These are phyloP conservation scores for Penicillium digitatum DNA, from an alignment of 2,329 filamentous ascomycete species.

Conservation along the genomic window DNA sequence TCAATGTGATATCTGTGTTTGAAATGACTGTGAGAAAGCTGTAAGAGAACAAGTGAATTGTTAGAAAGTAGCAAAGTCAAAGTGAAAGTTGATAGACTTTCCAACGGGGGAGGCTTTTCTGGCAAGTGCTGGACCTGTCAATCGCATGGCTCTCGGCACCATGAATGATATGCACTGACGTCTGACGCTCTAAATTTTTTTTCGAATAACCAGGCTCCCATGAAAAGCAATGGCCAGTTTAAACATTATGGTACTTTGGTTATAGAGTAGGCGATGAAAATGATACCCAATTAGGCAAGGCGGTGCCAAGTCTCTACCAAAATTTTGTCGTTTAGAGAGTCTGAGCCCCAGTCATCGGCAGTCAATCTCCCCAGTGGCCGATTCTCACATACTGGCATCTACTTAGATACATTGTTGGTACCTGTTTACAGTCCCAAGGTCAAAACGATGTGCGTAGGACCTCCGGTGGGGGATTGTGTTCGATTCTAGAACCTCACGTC, in stretches of 20 bases:
- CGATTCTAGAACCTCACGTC: too few relatives aligned
- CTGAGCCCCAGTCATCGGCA: not conserved
- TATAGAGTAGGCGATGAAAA: conserved; percentile 6
- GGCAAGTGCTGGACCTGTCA: not conserved
- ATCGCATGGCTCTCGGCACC: not conserved
- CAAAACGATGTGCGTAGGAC: too few relatives aligned
- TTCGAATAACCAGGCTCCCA: not conserved
- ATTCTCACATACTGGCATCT: not conserved
- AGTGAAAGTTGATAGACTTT: not conserved
- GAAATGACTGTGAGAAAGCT: not conserved
- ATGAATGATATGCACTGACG: not conserved
- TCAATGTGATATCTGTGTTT: not conserved
- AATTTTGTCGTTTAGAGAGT: too few relatives aligned
- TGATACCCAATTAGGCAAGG: conserved; percentile 11
- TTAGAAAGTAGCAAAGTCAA: not conserved
- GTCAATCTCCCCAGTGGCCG: too few relatives aligned
- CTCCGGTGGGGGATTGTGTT: too few relatives aligned
- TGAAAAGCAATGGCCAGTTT: not conserved
- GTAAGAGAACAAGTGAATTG: not conserved
- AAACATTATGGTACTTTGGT: not conserved
- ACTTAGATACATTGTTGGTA: too few relatives aligned
- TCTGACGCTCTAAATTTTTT: not conserved
- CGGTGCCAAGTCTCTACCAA: not conserved
- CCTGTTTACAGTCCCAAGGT: too few relatives aligned
- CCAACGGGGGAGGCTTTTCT: not conserved